phyloP scores from a whole-genome alignment of 768 basidiomycete genomes.

The Tricholoma furcatifolium region DNA sequence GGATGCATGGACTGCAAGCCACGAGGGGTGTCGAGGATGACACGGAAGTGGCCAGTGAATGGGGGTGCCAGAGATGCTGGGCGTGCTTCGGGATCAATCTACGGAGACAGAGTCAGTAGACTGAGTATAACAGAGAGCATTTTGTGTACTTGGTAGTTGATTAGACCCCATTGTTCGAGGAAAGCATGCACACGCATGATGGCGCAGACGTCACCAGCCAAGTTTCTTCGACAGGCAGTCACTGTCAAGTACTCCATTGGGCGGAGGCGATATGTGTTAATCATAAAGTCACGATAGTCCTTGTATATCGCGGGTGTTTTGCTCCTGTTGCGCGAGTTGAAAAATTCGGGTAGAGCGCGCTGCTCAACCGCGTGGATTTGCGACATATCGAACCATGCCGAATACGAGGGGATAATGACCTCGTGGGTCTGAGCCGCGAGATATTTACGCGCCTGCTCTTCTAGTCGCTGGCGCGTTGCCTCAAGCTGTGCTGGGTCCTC shows the following conservation, averaged over 20 bases:
- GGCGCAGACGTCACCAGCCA: constrained; percentile 97
- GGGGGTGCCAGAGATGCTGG: constrained; percentile 94
- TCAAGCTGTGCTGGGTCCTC: constrained; percentile 85
- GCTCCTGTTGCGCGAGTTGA: constrained; percentile 90
- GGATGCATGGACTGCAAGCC: constrained; percentile 93
- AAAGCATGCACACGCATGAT: constrained; percentile 99
- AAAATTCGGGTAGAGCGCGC: constrained; percentile 95
- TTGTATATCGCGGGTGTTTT: constrained; percentile 98
- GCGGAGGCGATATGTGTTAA: constrained; percentile 94
- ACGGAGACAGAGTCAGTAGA: neutral
- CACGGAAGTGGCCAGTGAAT: constrained; percentile 98
- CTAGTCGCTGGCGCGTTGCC: constrained; percentile 73
- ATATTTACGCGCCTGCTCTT: constrained; percentile 89
- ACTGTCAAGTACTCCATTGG: constrained; percentile 96
- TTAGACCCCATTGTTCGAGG: constrained; percentile 97
- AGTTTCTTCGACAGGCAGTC: constrained; percentile 92
- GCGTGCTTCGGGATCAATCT: constrained; percentile 97
- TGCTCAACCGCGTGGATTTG: constrained; percentile 91
- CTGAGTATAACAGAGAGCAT: neutral
- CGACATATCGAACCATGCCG: constrained; percentile 97
- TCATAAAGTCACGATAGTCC: constrained; percentile 99
- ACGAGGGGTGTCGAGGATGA: constrained; percentile 94
- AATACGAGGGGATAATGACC: constrained; percentile 94
- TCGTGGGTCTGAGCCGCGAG: constrained; percentile 97
- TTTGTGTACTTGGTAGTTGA: constrained; percentile 90